Evolutionary conservation across 2,329 filamentous ascomycete genomes (phyloP), one percentile per base, ranked within the genome.

Genomic region (Pseudogymnoascus pannorum): DNA sequence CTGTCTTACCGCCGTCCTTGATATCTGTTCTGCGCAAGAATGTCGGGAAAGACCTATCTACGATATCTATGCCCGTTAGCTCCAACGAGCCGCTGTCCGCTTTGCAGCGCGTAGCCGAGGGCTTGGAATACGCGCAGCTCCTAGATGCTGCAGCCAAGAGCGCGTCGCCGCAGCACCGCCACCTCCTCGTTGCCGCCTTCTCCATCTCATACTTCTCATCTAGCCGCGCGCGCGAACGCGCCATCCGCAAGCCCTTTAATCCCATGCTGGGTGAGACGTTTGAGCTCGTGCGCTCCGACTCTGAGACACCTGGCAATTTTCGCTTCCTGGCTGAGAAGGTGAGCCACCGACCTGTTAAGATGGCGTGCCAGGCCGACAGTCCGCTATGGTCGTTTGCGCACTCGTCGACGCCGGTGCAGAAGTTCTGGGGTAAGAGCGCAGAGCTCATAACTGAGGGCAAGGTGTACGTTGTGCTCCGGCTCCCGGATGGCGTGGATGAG

Each of bases 391-490:
- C 88, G 2, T 87, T 96, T 64, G 82, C 90, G 1, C 94, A 97
- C 72, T 90, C 88, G 4, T 91, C 94, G 0, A 87, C 89, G 61
- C 94, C 94, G 0, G 88, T 88, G 20, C 93, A 99, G 72, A 97
- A 97, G 72, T 99, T 99, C 77, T 97, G 94, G 94, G 94, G 94
- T 61, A 97, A 97, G 78, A 93, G 88, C 60, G 91, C 91, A 2
- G 94, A 99, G 74, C 85, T 99, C 64, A 94, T 90, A 64, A 97
- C 92, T 0, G 93, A 97, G 60, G 94, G 94, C 2, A 88, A 91
- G 24, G 87, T 91, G 3, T 85, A 92, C 57, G 80, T 97, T 38
- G 85, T 87, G 38, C 77, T 99, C 26, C 87, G 81, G 24, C 72
- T 87, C 58, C 67, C 79, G 0, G 83, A 94, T 71, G 81, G 82